These are phyloP conservation scores for Fusarium globosum DNA, from an alignment of 2,329 filamentous ascomycete species.

Conservation along the genomic window DNA sequence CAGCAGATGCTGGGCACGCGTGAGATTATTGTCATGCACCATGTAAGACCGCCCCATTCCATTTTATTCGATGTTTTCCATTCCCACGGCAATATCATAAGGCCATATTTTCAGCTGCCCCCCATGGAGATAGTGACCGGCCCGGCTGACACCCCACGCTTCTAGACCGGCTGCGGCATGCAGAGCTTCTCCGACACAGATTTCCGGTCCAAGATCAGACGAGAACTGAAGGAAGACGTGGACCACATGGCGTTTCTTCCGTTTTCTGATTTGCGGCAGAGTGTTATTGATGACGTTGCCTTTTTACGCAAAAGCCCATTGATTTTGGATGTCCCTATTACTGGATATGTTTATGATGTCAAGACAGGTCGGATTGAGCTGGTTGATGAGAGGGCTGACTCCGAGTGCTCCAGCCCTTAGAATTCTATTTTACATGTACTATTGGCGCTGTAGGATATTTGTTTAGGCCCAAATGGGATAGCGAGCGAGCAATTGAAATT, in stretches of 20 bases:
- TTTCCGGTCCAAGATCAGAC: slow-evolving; percentile 64
- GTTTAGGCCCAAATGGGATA: too few relatives aligned
- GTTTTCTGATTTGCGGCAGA: slow-evolving; percentile 71
- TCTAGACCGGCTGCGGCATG: slow-evolving; percentile 64
- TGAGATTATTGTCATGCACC: slow-evolving; percentile 80
- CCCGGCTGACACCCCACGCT: slow-evolving; percentile 33
- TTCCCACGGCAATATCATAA: not conserved
- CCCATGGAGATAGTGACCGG: slow-evolving; percentile 17
- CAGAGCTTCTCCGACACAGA: slow-evolving; percentile 72
- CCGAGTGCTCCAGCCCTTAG: slow-evolving; percentile 31
- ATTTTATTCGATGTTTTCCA: not conserved
- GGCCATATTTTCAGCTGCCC: not conserved
- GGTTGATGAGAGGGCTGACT: slow-evolving; percentile 34
- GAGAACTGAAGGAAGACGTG: slow-evolving; percentile 67
- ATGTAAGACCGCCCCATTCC: slow-evolving; percentile 50
- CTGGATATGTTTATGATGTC: slow-evolving; percentile 83
- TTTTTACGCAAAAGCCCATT: slow-evolving; percentile 69
- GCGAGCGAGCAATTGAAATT: too few relatives aligned
- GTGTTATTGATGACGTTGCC: slow-evolving; percentile 73
- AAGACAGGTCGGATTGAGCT: slow-evolving; percentile 70
- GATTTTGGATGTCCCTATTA: slow-evolving; percentile 71
- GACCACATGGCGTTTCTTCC: slow-evolving; percentile 71
- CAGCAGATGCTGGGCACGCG: slow-evolving; percentile 81
- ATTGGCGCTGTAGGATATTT: too few relatives aligned
- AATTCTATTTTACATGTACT: too few relatives aligned